Percentiles rank a stretch among this genome's conserved stretches.
These are phyloP conservation scores for Cladosporium sphaerospermum DNA, from an alignment of 2,329 filamentous ascomycete genomes.

Conservation along the genomic window DNA sequence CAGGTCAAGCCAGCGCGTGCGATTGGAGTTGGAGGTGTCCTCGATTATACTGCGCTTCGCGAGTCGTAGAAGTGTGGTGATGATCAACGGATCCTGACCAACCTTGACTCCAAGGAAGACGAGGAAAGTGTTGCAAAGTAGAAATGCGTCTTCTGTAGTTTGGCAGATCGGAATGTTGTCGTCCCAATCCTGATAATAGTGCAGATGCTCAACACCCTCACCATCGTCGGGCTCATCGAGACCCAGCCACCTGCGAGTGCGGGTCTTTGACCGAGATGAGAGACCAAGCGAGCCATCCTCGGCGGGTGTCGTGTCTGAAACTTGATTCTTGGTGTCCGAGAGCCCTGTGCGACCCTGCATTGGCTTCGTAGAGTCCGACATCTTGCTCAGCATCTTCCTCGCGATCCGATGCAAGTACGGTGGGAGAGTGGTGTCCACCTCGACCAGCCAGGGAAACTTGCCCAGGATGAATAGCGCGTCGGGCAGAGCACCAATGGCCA, in stretches of 20 bases:
- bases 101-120: constrained; percentile 85
- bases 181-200: constrained; percentile 96
- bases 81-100: constrained; percentile 69
- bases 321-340: constrained; percentile 43
- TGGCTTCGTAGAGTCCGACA: constrained; percentile 54
- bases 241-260: constrained; percentile 63
- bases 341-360: constrained; percentile 36
- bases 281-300: constrained; percentile 60
- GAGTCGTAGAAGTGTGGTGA: constrained; percentile 80
- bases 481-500: constrained; percentile 86
- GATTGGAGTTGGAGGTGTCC: constrained; percentile 65
- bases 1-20: constrained; percentile 74
- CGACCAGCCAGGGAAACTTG: constrained; percentile 85
- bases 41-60: constrained; percentile 67
- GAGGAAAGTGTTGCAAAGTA: constrained; percentile 74
- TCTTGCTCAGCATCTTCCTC: constrained; percentile 71
- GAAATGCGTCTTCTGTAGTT: constrained; percentile 82
- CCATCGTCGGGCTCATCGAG: constrained; percentile 70
- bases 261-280: constrained; percentile 49
- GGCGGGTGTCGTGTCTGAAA: constrained; percentile 60
- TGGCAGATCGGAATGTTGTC: constrained; percentile 92
- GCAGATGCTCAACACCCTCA: constrained; percentile 71
- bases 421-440: constrained; percentile 74
- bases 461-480: constrained; percentile 90
- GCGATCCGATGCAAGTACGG: constrained; percentile 79